Percentiles rank a stretch among this genome's conserved stretches.
These are phyloP conservation scores for Pythium grandisporangium DNA, from an alignment of 352 stramenopile genomes.

Conservation along the genomic window DNA sequence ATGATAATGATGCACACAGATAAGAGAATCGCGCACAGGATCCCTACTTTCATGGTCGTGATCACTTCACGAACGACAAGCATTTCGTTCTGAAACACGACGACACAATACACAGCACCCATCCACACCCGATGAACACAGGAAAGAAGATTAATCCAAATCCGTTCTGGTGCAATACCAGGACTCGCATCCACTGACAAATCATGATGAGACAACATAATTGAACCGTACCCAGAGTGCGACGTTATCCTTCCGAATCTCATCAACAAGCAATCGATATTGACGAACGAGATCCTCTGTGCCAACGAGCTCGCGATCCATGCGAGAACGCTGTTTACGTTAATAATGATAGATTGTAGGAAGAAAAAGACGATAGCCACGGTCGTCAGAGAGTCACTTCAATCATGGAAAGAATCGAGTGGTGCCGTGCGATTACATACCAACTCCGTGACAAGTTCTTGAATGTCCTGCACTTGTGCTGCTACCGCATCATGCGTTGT, in stretches of 20 bases:
- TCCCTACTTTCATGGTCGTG: constrained; percentile 81
- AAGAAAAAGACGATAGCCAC: no score
- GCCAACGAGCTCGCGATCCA: constrained; percentile 4
- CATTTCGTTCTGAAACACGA: constrained; percentile 42
- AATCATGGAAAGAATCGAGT: no score
- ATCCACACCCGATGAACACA: background rate
- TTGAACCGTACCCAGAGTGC: constrained; percentile 13
- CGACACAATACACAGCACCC: background rate
- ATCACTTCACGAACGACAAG: constrained; percentile 72
- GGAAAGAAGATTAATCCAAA: no score
- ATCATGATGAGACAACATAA: background rate
- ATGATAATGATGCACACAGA: constrained; percentile 67
- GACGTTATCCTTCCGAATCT: constrained; percentile 15
- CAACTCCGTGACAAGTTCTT: constrained; percentile 32
- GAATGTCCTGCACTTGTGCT: constrained; percentile 45
- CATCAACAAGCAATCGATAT: constrained; percentile 10
- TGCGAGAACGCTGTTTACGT: constrained; percentile 2
- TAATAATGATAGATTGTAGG: no score
- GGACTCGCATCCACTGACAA: background rate
- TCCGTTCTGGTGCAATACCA: background rate
- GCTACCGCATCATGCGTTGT: constrained; percentile 37
- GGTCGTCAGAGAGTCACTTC: no score
- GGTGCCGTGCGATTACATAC: no score
- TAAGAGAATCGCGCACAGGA: constrained; percentile 60
- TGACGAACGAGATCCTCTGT: constrained; percentile 1